Conservation (phyloP, 345 rosid species). For the Salix brachista region DNA sequence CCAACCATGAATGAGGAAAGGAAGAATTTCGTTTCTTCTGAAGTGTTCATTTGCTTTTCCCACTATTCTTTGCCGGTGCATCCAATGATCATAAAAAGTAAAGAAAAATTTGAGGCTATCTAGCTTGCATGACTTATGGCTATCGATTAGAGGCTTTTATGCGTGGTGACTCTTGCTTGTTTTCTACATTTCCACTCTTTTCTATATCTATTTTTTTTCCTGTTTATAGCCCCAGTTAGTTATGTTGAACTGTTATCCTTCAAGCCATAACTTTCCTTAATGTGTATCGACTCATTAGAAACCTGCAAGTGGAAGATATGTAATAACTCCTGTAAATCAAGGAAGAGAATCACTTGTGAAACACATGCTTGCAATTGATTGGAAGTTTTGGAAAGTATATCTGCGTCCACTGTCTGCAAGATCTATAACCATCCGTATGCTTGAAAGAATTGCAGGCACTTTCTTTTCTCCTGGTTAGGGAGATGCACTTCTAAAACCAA, state of each 20-base stretch:
- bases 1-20: neutral
- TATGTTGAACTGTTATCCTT: neutral
- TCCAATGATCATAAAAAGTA: neutral
- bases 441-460: conserved; percentile 76
- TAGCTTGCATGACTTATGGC: neutral
- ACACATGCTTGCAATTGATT: conserved; percentile 89
- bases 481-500: too few species aligned
- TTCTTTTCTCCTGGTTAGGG: neutral
- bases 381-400: conserved; percentile 82
- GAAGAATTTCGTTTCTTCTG: neutral
- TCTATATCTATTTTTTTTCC: neutral
- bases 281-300: neutral
- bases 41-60: neutral
- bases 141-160: neutral
- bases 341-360: conserved; percentile 74
- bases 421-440: conserved; percentile 67
- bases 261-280: neutral
- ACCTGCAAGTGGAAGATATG: conserved; percentile 84
- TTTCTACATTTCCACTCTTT: neutral
- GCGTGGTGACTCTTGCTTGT: neutral
- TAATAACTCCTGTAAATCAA: conserved; percentile 61
- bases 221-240: neutral
- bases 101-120: neutral
- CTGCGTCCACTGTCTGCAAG: conserved; percentile 57
- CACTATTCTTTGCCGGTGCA: neutral